Evolutionary conservation across 1,284 basidiomycete species (phyloP).

Genomic region (Ustilago hordei): DNA sequence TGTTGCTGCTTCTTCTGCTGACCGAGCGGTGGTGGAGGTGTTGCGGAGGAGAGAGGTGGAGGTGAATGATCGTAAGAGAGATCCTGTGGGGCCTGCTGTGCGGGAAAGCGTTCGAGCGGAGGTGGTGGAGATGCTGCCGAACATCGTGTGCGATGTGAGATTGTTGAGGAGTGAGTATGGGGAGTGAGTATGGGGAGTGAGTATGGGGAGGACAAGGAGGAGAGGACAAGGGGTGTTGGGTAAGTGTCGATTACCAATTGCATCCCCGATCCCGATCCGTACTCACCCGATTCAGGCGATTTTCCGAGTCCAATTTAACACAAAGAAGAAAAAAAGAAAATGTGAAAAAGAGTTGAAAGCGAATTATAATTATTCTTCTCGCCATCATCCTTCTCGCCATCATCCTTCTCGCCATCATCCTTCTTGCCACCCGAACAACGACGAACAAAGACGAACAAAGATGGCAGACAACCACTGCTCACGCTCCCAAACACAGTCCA

Average conservation of each 20-base stretch:
- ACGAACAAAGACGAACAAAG: background rate
- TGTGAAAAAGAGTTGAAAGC: too few relatives aligned
- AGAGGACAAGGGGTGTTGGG: background rate
- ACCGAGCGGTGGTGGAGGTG: background rate
- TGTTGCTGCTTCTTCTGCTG: slow-evolving; percentile 10
- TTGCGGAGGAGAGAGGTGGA: slow-evolving; percentile 2
- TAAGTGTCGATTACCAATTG: too few relatives aligned
- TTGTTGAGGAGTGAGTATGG: background rate
- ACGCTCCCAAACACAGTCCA: background rate
- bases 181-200: too few relatives aligned
- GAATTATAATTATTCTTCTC: too few relatives aligned
- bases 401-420: slow-evolving; percentile 1
- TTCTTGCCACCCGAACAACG: too few relatives aligned
- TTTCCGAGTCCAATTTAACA: too few relatives aligned
- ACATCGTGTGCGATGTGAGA: too few relatives aligned
- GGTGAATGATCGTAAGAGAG: background rate
- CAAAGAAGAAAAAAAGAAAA: too few relatives aligned
- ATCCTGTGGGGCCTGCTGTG: background rate
- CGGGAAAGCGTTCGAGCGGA: background rate
- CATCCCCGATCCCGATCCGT: background rate
- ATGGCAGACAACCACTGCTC: slow-evolving; percentile 8
- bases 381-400: background rate
- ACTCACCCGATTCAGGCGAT: rapidly evolving
- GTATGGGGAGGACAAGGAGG: too few relatives aligned
- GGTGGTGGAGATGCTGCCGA: background rate